Evolutionary conservation across 2,329 filamentous ascomycete species (phyloP).

Genomic region (Paraphoma chrysanthemicola): DNA sequence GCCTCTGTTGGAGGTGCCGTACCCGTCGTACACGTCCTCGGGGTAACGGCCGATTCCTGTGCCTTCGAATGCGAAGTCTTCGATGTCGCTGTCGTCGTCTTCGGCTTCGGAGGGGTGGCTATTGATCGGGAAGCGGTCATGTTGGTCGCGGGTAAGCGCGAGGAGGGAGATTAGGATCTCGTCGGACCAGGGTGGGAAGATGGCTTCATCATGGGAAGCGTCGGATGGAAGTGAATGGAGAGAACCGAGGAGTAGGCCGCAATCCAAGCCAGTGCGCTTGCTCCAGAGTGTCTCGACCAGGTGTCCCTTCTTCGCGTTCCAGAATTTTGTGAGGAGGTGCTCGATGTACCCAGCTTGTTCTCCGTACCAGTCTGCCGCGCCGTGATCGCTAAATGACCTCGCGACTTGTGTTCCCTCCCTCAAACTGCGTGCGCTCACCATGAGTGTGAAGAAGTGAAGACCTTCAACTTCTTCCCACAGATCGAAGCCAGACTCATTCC

Average conservation of each 20-base stretch:
- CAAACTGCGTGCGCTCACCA: slow-evolving; percentile 47
- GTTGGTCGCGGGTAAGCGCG: slow-evolving; percentile 43
- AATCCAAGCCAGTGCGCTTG: slow-evolving; percentile 46
- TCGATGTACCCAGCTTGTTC: slow-evolving; percentile 46
- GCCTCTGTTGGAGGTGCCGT: slow-evolving; percentile 32
- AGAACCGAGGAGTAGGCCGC: slow-evolving; percentile 47
- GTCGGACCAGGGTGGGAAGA: slow-evolving; percentile 47
- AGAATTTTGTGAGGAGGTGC: slow-evolving; percentile 44
- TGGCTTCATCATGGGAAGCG: slow-evolving; percentile 18
- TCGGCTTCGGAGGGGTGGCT: slow-evolving; percentile 20
- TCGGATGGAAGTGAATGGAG: slow-evolving; percentile 41
- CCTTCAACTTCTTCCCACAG: slow-evolving; percentile 56
- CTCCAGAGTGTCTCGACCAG: slow-evolving; percentile 46
- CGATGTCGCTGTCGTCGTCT: slow-evolving; percentile 13
- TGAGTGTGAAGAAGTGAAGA: slow-evolving; percentile 50
- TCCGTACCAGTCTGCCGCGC: slow-evolving; percentile 49
- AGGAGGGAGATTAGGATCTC: slow-evolving; percentile 48
- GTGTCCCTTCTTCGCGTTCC: slow-evolving; percentile 46
- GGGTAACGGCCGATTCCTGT: slow-evolving; percentile 53
- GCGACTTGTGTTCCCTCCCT: slow-evolving; percentile 45
- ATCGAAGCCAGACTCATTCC: slow-evolving; percentile 52
- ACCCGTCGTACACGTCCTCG: slow-evolving; percentile 52
- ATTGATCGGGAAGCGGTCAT: slow-evolving; percentile 49
- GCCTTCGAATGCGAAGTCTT: slow-evolving; percentile 29
- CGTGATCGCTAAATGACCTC: slow-evolving; percentile 40